Base-by-base conservation (phyloP, 495 filamentous ascomycete genomes). In the Tuber indicum region DNA sequence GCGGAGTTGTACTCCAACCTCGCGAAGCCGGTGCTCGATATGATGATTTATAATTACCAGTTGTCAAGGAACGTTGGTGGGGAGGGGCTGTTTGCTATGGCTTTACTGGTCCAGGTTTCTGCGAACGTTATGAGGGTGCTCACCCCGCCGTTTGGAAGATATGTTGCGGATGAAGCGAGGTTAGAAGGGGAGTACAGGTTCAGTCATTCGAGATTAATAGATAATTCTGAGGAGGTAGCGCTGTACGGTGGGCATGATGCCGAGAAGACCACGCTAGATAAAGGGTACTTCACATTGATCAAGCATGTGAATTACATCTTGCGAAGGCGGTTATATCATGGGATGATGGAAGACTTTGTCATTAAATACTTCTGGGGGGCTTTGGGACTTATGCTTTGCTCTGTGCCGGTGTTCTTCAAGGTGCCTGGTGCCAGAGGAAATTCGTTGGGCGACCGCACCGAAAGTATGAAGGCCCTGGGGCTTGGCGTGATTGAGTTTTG, bases 321-420 rank as follows among this genome's bases (percentile, higher is more conserved):
- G 62, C 88, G 94, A 47, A 86, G 93, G 75, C 88, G 96, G 43
- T 91, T 99, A 80, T 98, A 97, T 83, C 94, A 99, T 82, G 94
- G 94, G 19, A 91, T 99, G 78, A 98, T 98, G 96, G 96, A 99
- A 83, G 96, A 99, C 84, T 99, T 97, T 85, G 92, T 98, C 21
- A 95, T 98, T 82, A 99, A 99, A 85, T 99, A 99, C 82, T 96
- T 97, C 86, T 99, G 96, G 96, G 96, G 96, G 73, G 96, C 96
- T 7, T 80, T 99, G 71, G 96, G 96, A 9, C 88, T 98, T 81
- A 85, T 96, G 78, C 90, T 99, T n/a, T 98, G 96, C 86, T 95
- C 94, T 82, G 90, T 97, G 5, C 96, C 96, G 1, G 95, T 98
- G 0, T 99, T 99, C 84, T 92, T 98, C 87, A 94, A 92, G 85